Conservation (phyloP, 352 stramenopile genomes). For the Phytopythium litorale region DNA sequence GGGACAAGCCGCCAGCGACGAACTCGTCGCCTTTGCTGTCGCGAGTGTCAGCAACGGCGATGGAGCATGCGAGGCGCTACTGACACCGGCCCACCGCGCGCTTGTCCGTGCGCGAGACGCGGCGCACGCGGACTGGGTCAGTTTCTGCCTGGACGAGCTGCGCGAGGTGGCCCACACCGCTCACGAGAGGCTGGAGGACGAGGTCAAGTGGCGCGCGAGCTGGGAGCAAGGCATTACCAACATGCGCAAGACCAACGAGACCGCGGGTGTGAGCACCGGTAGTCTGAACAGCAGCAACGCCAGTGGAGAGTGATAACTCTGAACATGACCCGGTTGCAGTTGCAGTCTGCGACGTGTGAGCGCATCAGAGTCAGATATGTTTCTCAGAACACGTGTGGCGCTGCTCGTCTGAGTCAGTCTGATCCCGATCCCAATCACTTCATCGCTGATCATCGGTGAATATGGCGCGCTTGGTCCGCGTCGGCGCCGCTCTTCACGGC, state of each 20-base stretch:
- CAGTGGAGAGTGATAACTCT: neutral
- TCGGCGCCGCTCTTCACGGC: neutral
- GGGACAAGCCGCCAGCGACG: conserved; percentile 13
- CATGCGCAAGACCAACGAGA: conserved; percentile 13
- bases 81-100: conserved; percentile 57
- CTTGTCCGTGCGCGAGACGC: conserved; percentile 43
- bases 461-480: neutral
- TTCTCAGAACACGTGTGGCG: neutral
- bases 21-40: conserved; percentile 16
- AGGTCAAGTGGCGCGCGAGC: conserved; percentile 46
- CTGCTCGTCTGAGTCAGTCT: neutral
- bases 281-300: neutral
- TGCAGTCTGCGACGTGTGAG: conserved; percentile 1
- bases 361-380: neutral
- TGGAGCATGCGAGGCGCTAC: conserved; percentile 34
- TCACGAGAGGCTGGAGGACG: conserved; percentile 49
- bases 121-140: conserved; percentile 30
- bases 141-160: conserved; percentile 23
- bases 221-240: conserved; percentile 43
- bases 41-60: conserved; percentile 14
- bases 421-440: neutral
- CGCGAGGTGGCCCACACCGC: conserved; percentile 12
- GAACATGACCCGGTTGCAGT: neutral
- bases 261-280: neutral
- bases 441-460: neutral